Conservation (phyloP, 106 monocot genomes). For the Alisma plantagoaquatica region DNA sequence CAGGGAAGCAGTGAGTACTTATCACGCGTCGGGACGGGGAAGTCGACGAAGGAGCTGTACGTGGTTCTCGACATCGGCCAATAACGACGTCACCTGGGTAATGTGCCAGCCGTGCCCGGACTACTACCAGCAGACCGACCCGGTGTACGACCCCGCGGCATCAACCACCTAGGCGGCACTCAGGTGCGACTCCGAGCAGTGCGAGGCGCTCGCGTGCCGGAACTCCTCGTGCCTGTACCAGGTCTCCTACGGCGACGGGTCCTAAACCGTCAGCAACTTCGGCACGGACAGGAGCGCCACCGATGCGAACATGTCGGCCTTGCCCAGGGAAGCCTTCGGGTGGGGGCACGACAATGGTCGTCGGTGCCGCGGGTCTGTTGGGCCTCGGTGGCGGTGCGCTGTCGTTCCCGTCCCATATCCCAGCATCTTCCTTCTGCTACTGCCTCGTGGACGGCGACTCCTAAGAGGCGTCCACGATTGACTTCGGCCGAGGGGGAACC, state of each 20-base stretch:
- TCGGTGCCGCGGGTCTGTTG: slow-evolving; percentile 51
- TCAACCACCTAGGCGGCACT: slow-evolving; percentile 41
- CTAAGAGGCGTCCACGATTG: slow-evolving; percentile 27
- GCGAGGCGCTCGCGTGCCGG: slow-evolving; percentile 48
- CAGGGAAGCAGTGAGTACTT: slow-evolving; percentile 78
- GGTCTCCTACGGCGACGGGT: slow-evolving; percentile 81
- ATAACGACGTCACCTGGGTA: slow-evolving; percentile 68
- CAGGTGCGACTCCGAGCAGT: slow-evolving; percentile 31
- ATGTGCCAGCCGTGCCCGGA: slow-evolving; percentile 64
- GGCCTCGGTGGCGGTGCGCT: slow-evolving; percentile 55
- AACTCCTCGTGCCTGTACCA: slow-evolving; percentile 60
- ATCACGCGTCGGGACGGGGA: slow-evolving; percentile 44
- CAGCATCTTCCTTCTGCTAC: slow-evolving; percentile 46
- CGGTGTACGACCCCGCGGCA: slow-evolving; percentile 42
- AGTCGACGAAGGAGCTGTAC: slow-evolving; percentile 29
- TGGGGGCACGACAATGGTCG: slow-evolving; percentile 76
- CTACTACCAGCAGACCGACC: slow-evolving; percentile 64
- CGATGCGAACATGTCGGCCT: slow-evolving; percentile 19
- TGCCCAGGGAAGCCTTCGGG: slow-evolving; percentile 30
- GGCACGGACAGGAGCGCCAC: slow-evolving; percentile 43
- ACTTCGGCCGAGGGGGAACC: slow-evolving; percentile 12
- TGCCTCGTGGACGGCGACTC: slow-evolving; percentile 71
- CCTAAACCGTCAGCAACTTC: slow-evolving; percentile 68
- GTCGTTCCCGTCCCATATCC: slow-evolving; percentile 62
- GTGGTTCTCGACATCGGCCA: slow-evolving; percentile 74